These are phyloP conservation scores for Metschnikowia proteae DNA, from an alignment of 805 yeast genomes.

Conservation along the genomic window DNA sequence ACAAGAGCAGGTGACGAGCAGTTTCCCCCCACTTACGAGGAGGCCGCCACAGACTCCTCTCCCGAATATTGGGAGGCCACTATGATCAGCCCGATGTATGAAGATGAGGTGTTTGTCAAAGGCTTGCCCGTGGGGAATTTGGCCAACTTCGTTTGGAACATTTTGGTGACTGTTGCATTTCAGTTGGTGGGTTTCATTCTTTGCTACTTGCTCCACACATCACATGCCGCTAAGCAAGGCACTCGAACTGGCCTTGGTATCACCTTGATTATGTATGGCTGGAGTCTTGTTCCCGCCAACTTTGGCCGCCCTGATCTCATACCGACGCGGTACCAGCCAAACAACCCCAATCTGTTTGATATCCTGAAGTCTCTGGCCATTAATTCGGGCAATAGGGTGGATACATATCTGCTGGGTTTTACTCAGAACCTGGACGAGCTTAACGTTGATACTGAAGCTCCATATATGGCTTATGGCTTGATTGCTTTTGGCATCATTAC, in stretches of 20 bases:
- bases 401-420: constrained; percentile 28
- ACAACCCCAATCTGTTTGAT: constrained; percentile 33
- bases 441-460: constrained; percentile 20
- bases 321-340: constrained; percentile 33
- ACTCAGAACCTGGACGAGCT: constrained; percentile 29
- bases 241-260: constrained; percentile 88
- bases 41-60: constrained; percentile 88
- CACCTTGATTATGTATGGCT: constrained; percentile 69
- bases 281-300: constrained; percentile 36
- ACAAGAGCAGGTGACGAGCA: constrained; percentile 40
- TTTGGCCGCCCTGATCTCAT: constrained; percentile 34
- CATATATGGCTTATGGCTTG: constrained; percentile 57
- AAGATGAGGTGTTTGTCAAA: constrained; percentile 89
- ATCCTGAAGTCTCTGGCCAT: constrained; percentile 26
- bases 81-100: constrained; percentile 70
- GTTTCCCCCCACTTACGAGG: constrained; percentile 85
- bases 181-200: constrained; percentile 90
- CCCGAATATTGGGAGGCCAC: constrained; percentile 98
- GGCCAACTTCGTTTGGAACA: constrained; percentile 88
- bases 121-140: constrained; percentile 93
- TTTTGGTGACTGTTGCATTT: constrained; percentile 83
- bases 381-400: constrained; percentile 23
- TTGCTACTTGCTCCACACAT: constrained; percentile 87
- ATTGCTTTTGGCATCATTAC: constrained; percentile 68
- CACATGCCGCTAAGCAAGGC: constrained; percentile 96